Percentiles rank a stretch among this genome's conserved stretches.
phyloP scores from a whole-genome alignment of 768 basidiomycete species.

The Boletales sp. region DNA sequence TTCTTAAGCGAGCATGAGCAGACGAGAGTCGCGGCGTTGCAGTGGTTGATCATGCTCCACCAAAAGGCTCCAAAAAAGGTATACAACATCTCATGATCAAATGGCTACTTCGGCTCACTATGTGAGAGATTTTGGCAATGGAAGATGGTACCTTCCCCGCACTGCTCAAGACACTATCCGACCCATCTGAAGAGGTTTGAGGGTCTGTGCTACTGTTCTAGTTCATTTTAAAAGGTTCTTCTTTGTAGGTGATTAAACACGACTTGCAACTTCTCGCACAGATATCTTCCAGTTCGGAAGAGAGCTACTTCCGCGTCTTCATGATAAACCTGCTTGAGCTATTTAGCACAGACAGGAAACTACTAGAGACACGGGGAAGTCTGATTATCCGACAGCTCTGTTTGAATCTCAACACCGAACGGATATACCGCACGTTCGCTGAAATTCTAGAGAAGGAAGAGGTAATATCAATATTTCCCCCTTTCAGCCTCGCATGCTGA shows the following conservation, averaged over 20 bases:
- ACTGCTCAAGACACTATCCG: conserved; percentile 90
- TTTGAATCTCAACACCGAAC: conserved; percentile 89
- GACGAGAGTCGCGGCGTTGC: conserved; percentile 90
- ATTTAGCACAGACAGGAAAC: conserved; percentile 88
- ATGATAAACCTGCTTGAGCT: conserved; percentile 93
- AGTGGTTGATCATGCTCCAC: conserved; percentile 98
- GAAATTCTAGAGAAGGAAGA: conserved; percentile 99
- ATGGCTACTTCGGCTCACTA: not conserved
- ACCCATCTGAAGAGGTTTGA: conserved; percentile 88
- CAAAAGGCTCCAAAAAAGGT: conserved; percentile 97
- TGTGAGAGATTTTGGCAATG: conserved; percentile 80
- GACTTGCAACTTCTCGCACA: conserved; percentile 95
- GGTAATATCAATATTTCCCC: conserved; percentile 40
- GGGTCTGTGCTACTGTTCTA: not conserved
- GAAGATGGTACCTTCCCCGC: conserved; percentile 97
- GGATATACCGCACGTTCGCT: conserved; percentile 92
- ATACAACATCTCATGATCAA: not conserved
- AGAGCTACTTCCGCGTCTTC: conserved; percentile 92
- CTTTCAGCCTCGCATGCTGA: not conserved
- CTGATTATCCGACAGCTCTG: conserved; percentile 95
- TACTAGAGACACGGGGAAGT: conserved; percentile 90
- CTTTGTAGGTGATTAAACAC: conserved; percentile 82
- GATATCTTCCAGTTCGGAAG: conserved; percentile 93
- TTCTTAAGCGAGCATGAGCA: conserved; percentile 97
- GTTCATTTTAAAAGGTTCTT: not conserved